These are phyloP conservation scores for Microascus cirrosus DNA, from an alignment of 2,329 filamentous ascomycete species.

Conservation along the genomic window DNA sequence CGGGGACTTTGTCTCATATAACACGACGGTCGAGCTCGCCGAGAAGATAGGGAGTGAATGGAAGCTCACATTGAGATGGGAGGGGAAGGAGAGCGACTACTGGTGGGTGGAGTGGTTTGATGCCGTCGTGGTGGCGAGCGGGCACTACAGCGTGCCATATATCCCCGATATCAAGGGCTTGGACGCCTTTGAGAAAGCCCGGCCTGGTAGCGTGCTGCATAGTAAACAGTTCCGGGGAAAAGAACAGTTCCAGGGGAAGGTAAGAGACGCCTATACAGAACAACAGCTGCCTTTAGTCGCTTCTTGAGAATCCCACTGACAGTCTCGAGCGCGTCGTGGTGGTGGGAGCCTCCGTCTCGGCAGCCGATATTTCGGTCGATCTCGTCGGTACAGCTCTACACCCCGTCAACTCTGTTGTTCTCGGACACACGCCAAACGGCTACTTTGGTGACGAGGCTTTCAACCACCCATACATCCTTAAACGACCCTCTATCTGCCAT, in stretches of 20 bases:
- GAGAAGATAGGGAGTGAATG: conserved; percentile 38
- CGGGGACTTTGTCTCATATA: conserved; percentile 37
- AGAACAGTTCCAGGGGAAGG: conserved; percentile 32
- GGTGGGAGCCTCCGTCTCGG: conserved; percentile 54
- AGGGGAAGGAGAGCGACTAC: conserved; percentile 22
- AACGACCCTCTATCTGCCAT: conserved; percentile 33
- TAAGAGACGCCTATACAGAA: conserved; percentile 16
- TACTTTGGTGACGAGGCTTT: conserved; percentile 52
- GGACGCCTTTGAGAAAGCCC: conserved; percentile 28
- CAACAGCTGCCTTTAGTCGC: no score
- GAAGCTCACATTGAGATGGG: conserved; percentile 38
- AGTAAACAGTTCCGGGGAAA: conserved; percentile 41
- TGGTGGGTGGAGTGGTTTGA: conserved; percentile 40
- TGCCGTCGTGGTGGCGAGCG: conserved; percentile 47
- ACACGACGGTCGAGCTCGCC: conserved; percentile 50
- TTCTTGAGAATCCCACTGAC: background rate
- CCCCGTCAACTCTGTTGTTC: conserved; percentile 23
- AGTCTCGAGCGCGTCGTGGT: conserved; percentile 39
- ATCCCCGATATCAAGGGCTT: conserved; percentile 37
- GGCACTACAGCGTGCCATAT: conserved; percentile 50
- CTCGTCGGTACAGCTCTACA: conserved; percentile 30
- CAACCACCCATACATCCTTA: conserved; percentile 39
- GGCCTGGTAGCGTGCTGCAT: conserved; percentile 40
- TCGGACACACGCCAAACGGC: conserved; percentile 34
- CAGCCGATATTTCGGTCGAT: conserved; percentile 48